Evolutionary conservation across 2,329 filamentous ascomycete species (phyloP).

Genomic region (Colletotrichum horii): DNA sequence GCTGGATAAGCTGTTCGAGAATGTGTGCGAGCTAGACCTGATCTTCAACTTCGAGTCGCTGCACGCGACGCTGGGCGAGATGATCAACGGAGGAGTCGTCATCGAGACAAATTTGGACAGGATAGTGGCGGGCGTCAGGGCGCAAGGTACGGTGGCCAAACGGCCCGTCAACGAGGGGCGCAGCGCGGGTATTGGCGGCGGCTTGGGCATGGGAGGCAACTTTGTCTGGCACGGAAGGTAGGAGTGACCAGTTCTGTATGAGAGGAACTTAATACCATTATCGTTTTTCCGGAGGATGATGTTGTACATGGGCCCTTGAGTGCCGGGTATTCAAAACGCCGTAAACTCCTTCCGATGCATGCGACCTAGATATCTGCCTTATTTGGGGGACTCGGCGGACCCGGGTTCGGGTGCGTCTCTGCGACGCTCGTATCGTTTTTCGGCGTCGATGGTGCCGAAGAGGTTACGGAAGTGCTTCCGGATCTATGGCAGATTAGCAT

Average conservation of each 20-base stretch:
- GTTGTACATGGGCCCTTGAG: constrained; percentile 25
- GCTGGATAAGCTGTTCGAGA: constrained; percentile 93
- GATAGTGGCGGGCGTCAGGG: constrained; percentile 83
- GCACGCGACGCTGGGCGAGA: constrained; percentile 88
- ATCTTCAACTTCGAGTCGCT: constrained; percentile 99
- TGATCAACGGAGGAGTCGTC: constrained; percentile 94
- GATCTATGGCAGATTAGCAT: constrained; percentile 31
- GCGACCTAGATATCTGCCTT: neutral
- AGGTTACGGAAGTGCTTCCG: constrained; percentile 40
- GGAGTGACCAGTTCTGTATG: constrained; percentile 3
- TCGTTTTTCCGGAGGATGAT: constrained; percentile 28
- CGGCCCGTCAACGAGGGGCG: constrained; percentile 76
- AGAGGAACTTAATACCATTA: constrained; percentile 1
- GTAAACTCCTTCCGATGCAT: constrained; percentile 19
- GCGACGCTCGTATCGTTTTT: constrained; percentile 47
- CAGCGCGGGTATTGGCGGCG: constrained; percentile 48
- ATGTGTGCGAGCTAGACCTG: constrained; percentile 96
- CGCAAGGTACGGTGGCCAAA: constrained; percentile 79
- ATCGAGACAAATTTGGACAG: constrained; percentile 89
- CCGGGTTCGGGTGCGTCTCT: constrained; percentile 38
- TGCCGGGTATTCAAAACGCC: constrained; percentile 21
- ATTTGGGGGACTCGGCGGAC: constrained; percentile 26
- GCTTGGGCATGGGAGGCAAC: constrained; percentile 61
- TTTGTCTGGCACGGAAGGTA: constrained; percentile 59
- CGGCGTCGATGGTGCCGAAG: constrained; percentile 45